Percentiles rank a stretch among this genome's conserved stretches.
These are phyloP conservation scores for Coemansia sp. DNA, from an alignment of 192 early-diverging fungal genomes.

Conservation along the genomic window DNA sequence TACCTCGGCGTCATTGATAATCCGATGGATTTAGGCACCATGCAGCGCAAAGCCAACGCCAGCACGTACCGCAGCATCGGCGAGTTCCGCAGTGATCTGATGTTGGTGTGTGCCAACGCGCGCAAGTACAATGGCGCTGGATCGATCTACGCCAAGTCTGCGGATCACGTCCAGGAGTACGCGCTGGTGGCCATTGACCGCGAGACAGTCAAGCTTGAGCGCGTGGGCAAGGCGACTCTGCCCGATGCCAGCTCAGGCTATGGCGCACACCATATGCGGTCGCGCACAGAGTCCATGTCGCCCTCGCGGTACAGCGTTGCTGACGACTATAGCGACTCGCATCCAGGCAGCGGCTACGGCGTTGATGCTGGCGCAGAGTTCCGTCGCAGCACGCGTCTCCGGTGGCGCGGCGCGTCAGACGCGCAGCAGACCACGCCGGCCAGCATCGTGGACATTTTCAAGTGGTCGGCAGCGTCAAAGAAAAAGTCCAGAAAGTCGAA, in stretches of 20 bases:
- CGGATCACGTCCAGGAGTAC: conserved; percentile 73
- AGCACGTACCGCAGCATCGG: conserved; percentile 64
- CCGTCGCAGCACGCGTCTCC: conserved; percentile 33
- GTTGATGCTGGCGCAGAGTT: conserved; percentile 3
- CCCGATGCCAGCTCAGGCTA: conserved; percentile 4
- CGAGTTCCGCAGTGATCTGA: conserved; percentile 75
- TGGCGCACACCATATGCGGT: conserved; percentile 4
- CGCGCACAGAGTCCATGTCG: conserved; percentile 25
- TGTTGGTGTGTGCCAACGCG: conserved; percentile 75
- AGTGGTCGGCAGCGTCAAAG: conserved; percentile 24
- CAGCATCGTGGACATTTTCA: conserved; percentile 38
- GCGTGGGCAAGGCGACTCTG: conserved; percentile 29
- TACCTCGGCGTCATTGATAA: conserved; percentile 75
- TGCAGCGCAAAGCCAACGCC: conserved; percentile 69
- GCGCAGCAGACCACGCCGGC: conserved; percentile 20
- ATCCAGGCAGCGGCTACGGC: conserved; percentile 5
- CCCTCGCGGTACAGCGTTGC: conserved; percentile 22
- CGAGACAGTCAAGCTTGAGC: conserved; percentile 47
- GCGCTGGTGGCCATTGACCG: conserved; percentile 72
- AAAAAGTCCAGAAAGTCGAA: conserved; percentile 13
- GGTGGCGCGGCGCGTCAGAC: conserved; percentile 30
- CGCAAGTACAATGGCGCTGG: conserved; percentile 81
- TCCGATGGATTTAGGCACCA: conserved; percentile 93
- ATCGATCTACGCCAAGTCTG: conserved; percentile 77
- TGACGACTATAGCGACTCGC: conserved; percentile 29